Base-by-base conservation (phyloP, 2,329 filamentous ascomycete species). In the Diaporthe batatas region DNA sequence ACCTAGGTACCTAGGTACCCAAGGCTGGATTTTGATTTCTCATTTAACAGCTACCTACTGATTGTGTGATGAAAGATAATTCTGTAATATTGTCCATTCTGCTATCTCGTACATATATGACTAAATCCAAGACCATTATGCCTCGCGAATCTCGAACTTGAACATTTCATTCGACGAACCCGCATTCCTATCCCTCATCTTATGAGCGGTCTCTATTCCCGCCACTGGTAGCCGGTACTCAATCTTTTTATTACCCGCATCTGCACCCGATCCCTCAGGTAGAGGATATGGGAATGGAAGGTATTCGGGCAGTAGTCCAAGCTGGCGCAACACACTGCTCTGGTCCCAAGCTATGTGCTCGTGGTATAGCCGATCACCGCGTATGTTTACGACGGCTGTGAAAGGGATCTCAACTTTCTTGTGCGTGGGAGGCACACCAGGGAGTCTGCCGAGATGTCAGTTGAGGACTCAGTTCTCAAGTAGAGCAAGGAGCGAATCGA, bases 291-390 rank as follows among this genome's bases (percentile, higher is more conserved):
- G 91, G 73, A 90, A 93, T 0, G 88, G 87, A 0, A 93, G 84
- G 74, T 90, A 93, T 72, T 93, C 87, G 0, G 91, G 91, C 68
- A 94, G 78, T 25, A 93, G 78, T 0, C 89, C 91, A 1, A 92
- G 79, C 78, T 93, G 91, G 7, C 84, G 80, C 11, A 94, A 81
- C 1, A 89, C 86, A 0, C 89, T 91, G 0, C 84, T 89, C 79
- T 93, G 91, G 73, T 94, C 91, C 91, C 91, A 94, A 21, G 86
- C 83, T 57, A 94, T 93, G 76, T 93, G 91, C 78, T 94, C 92
- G 75, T 93, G 90, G 75, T 90, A 92, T 0, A 94, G 81, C 0
- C 91, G 84, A 77, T 93, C 91, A 3, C 92, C 92, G 1, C 92
- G 87, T 70, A 93, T 86, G 72, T 91, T 92, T 4, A 93, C 91